Evolutionary conservation across 2,329 filamentous ascomycete species (phyloP), one percentile per base, ranked within the genome.

Genomic region (Alternaria angustiovoidea): DNA sequence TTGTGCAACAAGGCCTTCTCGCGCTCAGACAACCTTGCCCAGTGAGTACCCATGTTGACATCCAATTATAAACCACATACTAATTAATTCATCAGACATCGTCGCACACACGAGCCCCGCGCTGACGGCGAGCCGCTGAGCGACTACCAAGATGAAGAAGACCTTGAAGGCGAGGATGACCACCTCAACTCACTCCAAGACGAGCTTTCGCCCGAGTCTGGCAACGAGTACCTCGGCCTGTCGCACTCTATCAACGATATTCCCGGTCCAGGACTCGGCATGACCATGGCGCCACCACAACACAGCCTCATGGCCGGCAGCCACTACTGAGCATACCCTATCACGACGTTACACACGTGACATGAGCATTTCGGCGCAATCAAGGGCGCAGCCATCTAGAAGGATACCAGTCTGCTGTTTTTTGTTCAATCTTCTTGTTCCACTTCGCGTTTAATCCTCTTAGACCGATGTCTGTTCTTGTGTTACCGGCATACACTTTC

Each of bases 1-100:
- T 90, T 96, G 81, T 99, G 95, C 88, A 97, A 92, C 86, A 98
- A 98, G 86, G 94, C 94, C 68, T 99, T 99, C 81, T 98, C 95
- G 61, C 87, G 95, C 82, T 98, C 94, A 75, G 95, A 99, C 84
- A 99, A 99, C 80, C 91, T 99, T 81, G 95, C 95, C 80, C 95
- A 99, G 91, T 96, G 93, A 80, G 86, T 71, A 26, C 43, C 47
- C 46, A 55, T 43, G 54, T 56, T 43, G 48, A 59, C 54, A 46
- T 61, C 52, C 48, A 65, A 62, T 58, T 54, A 54, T 44, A 57
- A 61, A 42, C 36, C 46, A 49, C n/a, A 32, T 68, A 47, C 74
- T 78, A 77, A 87, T 75, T 84, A 78, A 42, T 48, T 59, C 65
- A 64, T 30, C 68, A 89, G 87, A 78, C 89, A 91, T 81, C 86